Base-by-base conservation (phyloP, 148 eudicot species). In the Fagopyrum esculentum region DNA sequence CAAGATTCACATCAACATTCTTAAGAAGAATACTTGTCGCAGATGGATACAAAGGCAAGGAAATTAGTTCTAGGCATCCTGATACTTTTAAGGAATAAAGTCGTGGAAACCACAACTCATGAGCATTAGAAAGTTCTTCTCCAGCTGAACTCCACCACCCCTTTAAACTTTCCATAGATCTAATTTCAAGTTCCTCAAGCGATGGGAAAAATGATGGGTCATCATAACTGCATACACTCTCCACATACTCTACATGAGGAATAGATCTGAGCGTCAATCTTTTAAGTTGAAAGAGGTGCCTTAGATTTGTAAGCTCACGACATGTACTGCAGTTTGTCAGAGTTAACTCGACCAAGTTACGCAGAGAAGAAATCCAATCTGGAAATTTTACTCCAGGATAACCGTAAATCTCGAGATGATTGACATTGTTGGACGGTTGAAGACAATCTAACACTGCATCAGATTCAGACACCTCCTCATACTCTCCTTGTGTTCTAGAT, bases 111-210 rank as follows among this genome's bases (percentile, higher is more conserved):
- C 57, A 19, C 15, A 3, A 3, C n/a, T 51, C 50, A 17, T 59
- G 29, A 17, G 15, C 35, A 40, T 0, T 45, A 6, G 1, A 30
- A 57, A 0, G 15, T 26, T 47, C 40, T 26, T 16, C 35, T 43
- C 22, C 57, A 13, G 0, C 43, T 12, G 22, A 49, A 48, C 11
- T 76, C 83, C 86, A 78, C 86, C 86, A 73, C 35, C 85, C 83
- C 54, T 72, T 76, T 40, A 83, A 30, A 49, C 47, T 78, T n/a
- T 0, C 2, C 77, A 83, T 68, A 6, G 0, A 0, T 0, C 0
- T 0, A 6, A 83, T 52, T 1, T 1, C 0, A 22, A 83, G 75
- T 0, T 44, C 11, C 64, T 75, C 16, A 29, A 83, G 86, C 22
- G 77, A 78, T n/a, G 83, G 83, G 68, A 83, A 83, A 80, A 83